These are phyloP conservation scores for Fusarium sp. DNA, from an alignment of 2,329 filamentous ascomycete species.

Conservation along the genomic window DNA sequence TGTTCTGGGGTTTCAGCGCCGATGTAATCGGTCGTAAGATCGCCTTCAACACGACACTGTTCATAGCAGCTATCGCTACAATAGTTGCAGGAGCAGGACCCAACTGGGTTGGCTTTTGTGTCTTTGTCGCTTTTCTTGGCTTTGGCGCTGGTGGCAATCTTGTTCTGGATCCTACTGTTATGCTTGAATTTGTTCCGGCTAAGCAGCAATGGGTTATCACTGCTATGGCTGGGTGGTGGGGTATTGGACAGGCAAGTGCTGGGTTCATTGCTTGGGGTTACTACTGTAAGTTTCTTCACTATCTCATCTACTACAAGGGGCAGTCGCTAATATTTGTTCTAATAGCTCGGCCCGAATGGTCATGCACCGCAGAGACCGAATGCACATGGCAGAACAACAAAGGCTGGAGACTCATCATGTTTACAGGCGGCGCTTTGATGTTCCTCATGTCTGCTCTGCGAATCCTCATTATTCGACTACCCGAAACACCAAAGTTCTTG, in stretches of 20 bases:
- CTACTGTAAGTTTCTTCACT: neutral
- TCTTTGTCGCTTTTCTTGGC: conserved; percentile 1
- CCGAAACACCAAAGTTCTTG: conserved; percentile 21
- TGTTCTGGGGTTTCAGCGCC: conserved; percentile 30
- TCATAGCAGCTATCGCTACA: conserved; percentile 4
- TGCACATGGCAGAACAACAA: conserved; percentile 6
- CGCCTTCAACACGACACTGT: conserved; percentile 24
- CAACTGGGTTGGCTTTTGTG: neutral
- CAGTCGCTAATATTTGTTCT: too few relatives aligned
- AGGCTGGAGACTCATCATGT: conserved; percentile 28
- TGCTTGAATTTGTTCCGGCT: conserved; percentile 11
- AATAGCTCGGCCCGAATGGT: conserved; percentile 23
- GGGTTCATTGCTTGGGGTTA: conserved; percentile 24
- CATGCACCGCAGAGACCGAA: neutral
- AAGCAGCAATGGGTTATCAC: conserved; percentile 28
- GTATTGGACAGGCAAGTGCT: conserved; percentile 9
- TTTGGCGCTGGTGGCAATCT: conserved; percentile 24
- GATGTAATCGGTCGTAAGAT: conserved; percentile 22
- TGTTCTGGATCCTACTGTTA: conserved; percentile 22
- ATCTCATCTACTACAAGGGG: too few relatives aligned
- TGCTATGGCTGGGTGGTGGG: conserved; percentile 27
- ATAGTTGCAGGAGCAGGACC: conserved; percentile 10
- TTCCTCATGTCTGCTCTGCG: conserved; percentile 19
- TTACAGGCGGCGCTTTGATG: conserved; percentile 20
- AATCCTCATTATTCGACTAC: conserved; percentile 4